Base-by-base conservation (phyloP, 306 rosid genomes). In the Prunus davidiana region DNA sequence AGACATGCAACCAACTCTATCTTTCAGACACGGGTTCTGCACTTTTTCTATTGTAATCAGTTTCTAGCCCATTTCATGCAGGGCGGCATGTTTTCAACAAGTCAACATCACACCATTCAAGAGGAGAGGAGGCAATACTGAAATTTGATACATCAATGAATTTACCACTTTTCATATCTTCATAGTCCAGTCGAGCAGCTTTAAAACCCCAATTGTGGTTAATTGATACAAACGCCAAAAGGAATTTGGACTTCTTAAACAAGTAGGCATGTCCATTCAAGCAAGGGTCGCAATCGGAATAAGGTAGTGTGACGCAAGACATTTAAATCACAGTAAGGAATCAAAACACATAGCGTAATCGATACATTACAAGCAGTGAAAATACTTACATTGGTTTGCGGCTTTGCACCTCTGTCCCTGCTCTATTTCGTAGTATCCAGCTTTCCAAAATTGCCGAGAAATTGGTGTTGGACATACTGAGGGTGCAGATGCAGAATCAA, bases 381-480 rank as follows among this genome's bases (percentile, higher is more conserved):
- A 81, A 32, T 12, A 38, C 6, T 34, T 91, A 95, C 98, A 82
- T 85, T 86, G 87, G 72, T 71, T 41, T 32, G 80, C 28, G 77
- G 78, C 80, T 83, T 79, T 87, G 54, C 91, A 74, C 58, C 77
- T 79, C 78, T 71, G 49, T 32, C 51, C 27, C 51, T 54, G 62
- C 78, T 24, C 70, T 80, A 28, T 81, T 84, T 95, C 86, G 70
- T 95, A 89, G 78, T 68, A 81, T 69, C 98, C 98, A 70, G 98
- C 97, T 88, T 89, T 89, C 98, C 98, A 95, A 67, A 95, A 95
- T 66, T 92, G 92, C 65, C 91, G 85, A 75, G 86, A 84, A 70
- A 92, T 30, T 8, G 92, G 95, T 41, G 96, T 89, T 18, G 82
- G 84, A 78, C 87, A 63, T 49, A 80, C 69, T 54, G 89, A 71